A percentile compares a stretch with the other conserved stretches of the same genome.
These are phyloP conservation scores for Alnus glutinosa DNA, from an alignment of 306 rosid species.

Conservation along the genomic window DNA sequence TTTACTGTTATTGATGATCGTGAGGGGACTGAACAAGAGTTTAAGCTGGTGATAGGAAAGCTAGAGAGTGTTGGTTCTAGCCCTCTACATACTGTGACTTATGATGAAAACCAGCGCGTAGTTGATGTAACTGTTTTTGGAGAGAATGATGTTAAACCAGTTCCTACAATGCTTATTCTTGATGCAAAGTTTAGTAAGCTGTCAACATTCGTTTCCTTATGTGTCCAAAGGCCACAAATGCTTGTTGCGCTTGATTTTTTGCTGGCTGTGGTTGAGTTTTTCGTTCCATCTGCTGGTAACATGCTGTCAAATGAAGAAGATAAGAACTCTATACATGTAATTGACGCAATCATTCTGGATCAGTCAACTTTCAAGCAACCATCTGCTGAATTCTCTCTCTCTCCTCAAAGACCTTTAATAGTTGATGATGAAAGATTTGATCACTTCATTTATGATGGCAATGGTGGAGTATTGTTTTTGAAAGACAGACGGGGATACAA, in stretches of 20 bases:
- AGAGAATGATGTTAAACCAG: slow-evolving; percentile 41
- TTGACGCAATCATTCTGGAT: slow-evolving; percentile 64
- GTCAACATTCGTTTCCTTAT: slow-evolving; percentile 63
- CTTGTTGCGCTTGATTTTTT: slow-evolving; percentile 96
- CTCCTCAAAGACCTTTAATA: slow-evolving; percentile 76
- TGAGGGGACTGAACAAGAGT: slow-evolving; percentile 80
- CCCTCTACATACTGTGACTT: slow-evolving; percentile 32
- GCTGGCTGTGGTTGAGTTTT: slow-evolving; percentile 89
- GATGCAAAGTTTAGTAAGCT: slow-evolving; percentile 65
- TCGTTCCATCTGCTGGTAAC: slow-evolving; percentile 74
- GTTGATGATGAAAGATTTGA: slow-evolving; percentile 73
- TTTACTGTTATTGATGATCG: slow-evolving; percentile 91
- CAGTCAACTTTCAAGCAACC: slow-evolving; percentile 73
- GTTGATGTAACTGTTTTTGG: slow-evolving; percentile 35
- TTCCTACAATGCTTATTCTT: slow-evolving; percentile 87
- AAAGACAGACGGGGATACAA: slow-evolving; percentile 59
- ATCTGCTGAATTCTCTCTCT: slow-evolving; percentile 60
- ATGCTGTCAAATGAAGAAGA: slow-evolving; percentile 64
- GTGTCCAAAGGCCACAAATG: slow-evolving; percentile 88
- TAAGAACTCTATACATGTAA: slow-evolving; percentile 36
- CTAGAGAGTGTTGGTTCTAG: slow-evolving; percentile 52
- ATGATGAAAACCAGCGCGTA: slow-evolving; percentile 39
- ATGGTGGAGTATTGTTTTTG: slow-evolving; percentile 71
- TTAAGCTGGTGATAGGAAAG: slow-evolving; percentile 88
- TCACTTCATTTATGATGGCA: slow-evolving; percentile 85